Evolutionary conservation across 2,329 filamentous ascomycete genomes (phyloP).

Genomic region (Aspergillus ochraceus): DNA sequence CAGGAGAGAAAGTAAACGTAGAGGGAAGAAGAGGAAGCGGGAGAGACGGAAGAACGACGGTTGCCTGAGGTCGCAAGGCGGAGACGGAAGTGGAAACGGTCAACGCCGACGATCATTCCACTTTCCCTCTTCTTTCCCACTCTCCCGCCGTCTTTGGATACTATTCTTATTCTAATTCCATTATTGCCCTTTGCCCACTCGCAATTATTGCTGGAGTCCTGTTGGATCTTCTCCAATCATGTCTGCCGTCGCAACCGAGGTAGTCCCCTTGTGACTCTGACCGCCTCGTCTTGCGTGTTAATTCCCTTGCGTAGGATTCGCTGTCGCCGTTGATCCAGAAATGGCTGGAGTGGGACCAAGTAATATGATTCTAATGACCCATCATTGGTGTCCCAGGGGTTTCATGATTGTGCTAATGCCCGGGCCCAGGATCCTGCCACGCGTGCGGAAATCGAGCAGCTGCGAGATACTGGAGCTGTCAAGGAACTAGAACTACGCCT

Average conservation of each 20-base stretch:
- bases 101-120: constrained; percentile 5
- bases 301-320: constrained; percentile 27
- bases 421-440: constrained; percentile 50
- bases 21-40: neutral
- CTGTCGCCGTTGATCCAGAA: constrained; percentile 48
- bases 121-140: neutral
- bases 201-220: neutral
- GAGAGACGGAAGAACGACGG: neutral
- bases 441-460: constrained; percentile 53
- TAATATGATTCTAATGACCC: constrained; percentile 19
- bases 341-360: constrained; percentile 61
- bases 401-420: constrained; percentile 8
- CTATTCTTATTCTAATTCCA: neutral
- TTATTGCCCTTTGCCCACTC: neutral
- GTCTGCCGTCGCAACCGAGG: constrained; percentile 18
- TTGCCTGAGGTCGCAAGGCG: constrained; percentile 1
- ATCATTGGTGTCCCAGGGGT: neutral
- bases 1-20: neutral
- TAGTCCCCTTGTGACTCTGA: constrained; percentile 2
- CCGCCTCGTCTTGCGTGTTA: neutral
- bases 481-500: constrained; percentile 55
- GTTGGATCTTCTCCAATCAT: constrained; percentile 13
- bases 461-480: constrained; percentile 48
- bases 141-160: neutral
- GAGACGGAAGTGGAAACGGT: neutral